Evolutionary conservation across 2,329 filamentous ascomycete genomes (phyloP).

Genomic region (Xylariaceae sp.): DNA sequence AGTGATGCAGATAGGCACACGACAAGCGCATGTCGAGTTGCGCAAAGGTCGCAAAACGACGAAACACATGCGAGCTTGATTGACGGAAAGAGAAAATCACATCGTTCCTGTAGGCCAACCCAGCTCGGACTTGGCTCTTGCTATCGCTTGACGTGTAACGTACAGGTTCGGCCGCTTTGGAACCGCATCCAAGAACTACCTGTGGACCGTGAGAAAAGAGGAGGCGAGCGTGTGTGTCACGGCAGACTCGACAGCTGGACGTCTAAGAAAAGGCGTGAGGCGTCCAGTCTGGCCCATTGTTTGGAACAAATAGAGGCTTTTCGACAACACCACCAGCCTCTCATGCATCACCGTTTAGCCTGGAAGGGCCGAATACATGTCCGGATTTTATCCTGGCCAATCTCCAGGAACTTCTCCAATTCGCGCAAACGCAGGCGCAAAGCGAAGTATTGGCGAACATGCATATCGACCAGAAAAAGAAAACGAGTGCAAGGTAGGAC

Average conservation of each 20-base stretch:
- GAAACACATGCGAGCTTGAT: constrained; percentile 3
- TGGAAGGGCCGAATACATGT: constrained; percentile 40
- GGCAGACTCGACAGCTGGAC: constrained; percentile 10
- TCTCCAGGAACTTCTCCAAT: constrained; percentile 28
- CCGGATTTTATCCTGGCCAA: constrained; percentile 38
- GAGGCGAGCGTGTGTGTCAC: neutral
- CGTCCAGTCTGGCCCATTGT: constrained; percentile 17
- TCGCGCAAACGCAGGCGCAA: constrained; percentile 14
- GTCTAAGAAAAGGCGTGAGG: constrained; percentile 16
- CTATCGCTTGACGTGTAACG: too few relatives aligned
- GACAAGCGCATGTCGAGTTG: constrained; percentile 13
- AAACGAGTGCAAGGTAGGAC: constrained; percentile 1
- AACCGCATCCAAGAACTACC: too few relatives aligned
- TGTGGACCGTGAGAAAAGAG: too few relatives aligned
- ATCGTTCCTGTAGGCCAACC: neutral
- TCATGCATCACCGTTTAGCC: constrained; percentile 38
- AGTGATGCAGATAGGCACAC: constrained; percentile 7
- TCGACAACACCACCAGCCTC: constrained; percentile 19
- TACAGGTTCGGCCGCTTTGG: too few relatives aligned
- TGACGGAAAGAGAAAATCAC: constrained; percentile 2
- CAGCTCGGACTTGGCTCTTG: neutral
- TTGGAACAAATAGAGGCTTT: constrained; percentile 24
- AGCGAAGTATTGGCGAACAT: constrained; percentile 9
- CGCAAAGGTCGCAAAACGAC: constrained; percentile 7
- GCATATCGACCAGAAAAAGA: constrained; percentile 3